Base-by-base conservation (phyloP, 768 basidiomycete genomes). In the Galerina marginata region DNA sequence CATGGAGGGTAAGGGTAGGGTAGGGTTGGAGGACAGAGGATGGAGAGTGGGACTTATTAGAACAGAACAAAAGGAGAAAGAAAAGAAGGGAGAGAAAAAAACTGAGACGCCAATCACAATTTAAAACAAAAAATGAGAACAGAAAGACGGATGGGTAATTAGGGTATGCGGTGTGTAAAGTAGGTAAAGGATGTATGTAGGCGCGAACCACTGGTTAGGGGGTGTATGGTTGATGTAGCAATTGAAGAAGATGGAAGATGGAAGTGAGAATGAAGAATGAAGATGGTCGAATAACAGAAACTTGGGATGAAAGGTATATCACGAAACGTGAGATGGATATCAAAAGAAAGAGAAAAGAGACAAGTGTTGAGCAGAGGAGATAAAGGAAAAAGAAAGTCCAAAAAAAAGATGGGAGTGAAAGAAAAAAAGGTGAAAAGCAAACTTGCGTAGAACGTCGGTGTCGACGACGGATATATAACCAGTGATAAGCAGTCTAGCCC, bases 321-420 rank as follows among this genome's bases (percentile, higher is more conserved):
- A 53, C 25, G 25, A 48, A 29, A 25, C 39, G 42, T 53, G 12
- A 23, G 23, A 40, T 40, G 26, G 39, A 26, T n/a, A 33, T 33
- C 29, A 40, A 36, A 23, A 51, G 37, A 47, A 47, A 47, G 25
- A 45, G 7, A 45, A 16, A 47, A 16, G 46, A 14, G 20, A 46
- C 44, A 23, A 36, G 25, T 20, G 25, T 15, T 5, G 29, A 42
- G 47, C 15, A 25, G 29, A 42, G 56, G 50, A 51, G 12, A 12
- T n/a, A 42, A 38, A 46, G 11, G 23, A 23, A 42, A 51, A 43
- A 51, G 47, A 36, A 33, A 50, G 16, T 53, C 53, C 57, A 44
- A 49, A 52, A 23, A 37, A 39, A 51, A 46, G n/a, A 52, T 49
- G 54, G 42, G 15, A 53, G 36, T 40, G 25, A 36, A 56, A 54